These are phyloP conservation scores for Hymenoscyphus albidus DNA, from an alignment of 2,329 filamentous ascomycete genomes.

Conservation along the genomic window DNA sequence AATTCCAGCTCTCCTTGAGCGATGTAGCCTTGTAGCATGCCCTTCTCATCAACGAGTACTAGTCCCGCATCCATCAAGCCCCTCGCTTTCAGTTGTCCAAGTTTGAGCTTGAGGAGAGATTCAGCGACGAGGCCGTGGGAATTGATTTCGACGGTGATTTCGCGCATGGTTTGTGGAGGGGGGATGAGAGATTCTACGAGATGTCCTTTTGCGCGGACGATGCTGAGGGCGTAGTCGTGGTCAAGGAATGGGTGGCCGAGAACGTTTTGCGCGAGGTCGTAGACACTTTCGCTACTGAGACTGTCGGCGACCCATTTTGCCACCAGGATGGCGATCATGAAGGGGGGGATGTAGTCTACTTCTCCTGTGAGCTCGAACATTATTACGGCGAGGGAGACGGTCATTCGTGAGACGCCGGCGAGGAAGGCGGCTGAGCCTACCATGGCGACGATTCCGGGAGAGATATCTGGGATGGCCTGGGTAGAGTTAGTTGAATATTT, in stretches of 20 bases:
- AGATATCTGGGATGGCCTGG: conserved; percentile 37
- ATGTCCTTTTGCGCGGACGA: conserved; percentile 38
- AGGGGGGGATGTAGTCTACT: conserved; percentile 52
- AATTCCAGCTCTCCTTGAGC: conserved; percentile 51
- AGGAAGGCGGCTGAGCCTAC: conserved; percentile 56
- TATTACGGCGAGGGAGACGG: conserved; percentile 54
- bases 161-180: conserved; percentile 50
- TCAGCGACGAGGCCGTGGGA: conserved; percentile 41
- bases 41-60: conserved; percentile 47
- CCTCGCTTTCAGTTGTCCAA: conserved; percentile 44
- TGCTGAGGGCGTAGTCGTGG: conserved; percentile 43
- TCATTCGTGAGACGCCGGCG: conserved; percentile 56
- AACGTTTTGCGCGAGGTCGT: conserved; percentile 56
- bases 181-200: conserved; percentile 48
- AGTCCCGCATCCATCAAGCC: conserved; percentile 56
- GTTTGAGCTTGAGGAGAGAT: conserved; percentile 42
- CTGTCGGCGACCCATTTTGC: conserved; percentile 57
- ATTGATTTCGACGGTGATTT: conserved; percentile 50
- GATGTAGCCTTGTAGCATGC: conserved; percentile 52
- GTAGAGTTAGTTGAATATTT: not conserved
- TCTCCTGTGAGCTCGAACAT: conserved; percentile 61
- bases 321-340: conserved; percentile 57
- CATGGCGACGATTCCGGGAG: conserved; percentile 58
- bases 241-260: conserved; percentile 58
- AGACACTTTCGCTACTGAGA: conserved; percentile 50